Conservation (phyloP, 345 rosid genomes). For the Limnanthes douglasii region DNA sequence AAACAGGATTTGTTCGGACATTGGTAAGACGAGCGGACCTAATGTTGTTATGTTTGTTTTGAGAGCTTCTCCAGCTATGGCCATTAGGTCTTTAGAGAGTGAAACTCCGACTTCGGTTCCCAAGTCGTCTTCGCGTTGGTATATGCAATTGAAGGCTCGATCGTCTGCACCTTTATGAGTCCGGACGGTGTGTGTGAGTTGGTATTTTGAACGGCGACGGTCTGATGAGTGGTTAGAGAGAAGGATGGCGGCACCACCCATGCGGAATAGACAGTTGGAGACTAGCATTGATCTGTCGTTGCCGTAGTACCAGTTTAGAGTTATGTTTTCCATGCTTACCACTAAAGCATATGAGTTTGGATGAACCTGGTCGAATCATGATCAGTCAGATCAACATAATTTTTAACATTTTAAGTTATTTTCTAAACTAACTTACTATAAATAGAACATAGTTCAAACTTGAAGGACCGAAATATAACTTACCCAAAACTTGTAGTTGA, state of each 20-base stretch:
- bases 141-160: conserved; percentile 51
- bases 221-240: conserved; percentile 61
- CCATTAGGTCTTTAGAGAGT: conserved; percentile 85
- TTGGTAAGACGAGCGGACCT: conserved; percentile 77
- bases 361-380: conserved; percentile 50
- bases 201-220: conserved; percentile 74
- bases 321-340: conserved; percentile 89
- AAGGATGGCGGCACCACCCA: conserved; percentile 94
- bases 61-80: conserved; percentile 89
- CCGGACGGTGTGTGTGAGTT: conserved; percentile 82
- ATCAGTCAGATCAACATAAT: background rate
- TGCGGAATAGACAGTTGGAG: conserved; percentile 82
- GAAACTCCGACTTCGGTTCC: conserved; percentile 46
- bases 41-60: conserved; percentile 84
- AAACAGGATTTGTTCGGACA: conserved; percentile 82
- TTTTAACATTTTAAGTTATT: too few species aligned
- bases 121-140: conserved; percentile 64
- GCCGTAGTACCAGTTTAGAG: conserved; percentile 82
- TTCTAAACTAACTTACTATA: too few species aligned
- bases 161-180: conserved; percentile 90
- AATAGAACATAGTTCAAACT: too few species aligned
- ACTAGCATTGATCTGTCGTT: conserved; percentile 90
- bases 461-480: background rate
- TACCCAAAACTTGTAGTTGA: background rate
- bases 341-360: conserved; percentile 85